phyloP scores from a whole-genome alignment of 2,329 filamentous ascomycete genomes.

The Fusarium algeriense region DNA sequence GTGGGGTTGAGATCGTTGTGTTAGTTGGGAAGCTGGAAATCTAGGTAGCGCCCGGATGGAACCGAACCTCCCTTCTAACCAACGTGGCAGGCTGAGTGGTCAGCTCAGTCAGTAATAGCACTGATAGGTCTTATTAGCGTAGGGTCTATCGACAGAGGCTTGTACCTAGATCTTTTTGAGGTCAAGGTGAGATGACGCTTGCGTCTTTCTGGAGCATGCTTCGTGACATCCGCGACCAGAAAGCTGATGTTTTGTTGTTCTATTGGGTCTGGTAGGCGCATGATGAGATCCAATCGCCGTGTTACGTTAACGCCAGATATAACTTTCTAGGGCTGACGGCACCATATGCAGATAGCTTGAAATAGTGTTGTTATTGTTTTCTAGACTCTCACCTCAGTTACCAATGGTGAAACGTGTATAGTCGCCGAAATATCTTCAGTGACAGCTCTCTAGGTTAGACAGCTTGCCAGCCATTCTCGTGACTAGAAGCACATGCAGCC shows the following conservation, averaged over 20 bases:
- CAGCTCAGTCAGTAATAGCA: constrained; percentile 15
- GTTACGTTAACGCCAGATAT: constrained; percentile 18
- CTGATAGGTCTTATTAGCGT: constrained; percentile 24
- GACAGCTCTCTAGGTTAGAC: constrained; percentile 4
- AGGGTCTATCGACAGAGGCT: neutral
- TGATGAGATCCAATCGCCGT: constrained; percentile 32
- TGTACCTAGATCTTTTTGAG: constrained; percentile 18
- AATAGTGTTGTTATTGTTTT: constrained; percentile 6
- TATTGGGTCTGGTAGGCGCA: constrained; percentile 27
- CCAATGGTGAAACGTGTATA: constrained; percentile 36
- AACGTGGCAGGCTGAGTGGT: constrained; percentile 36
- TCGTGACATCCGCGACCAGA: constrained; percentile 14
- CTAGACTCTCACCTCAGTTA: neutral
- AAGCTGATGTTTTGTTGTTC: constrained; percentile 1
- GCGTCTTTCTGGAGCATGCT: neutral
- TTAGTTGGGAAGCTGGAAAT: constrained; percentile 17
- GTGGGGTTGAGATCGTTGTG: constrained; percentile 19
- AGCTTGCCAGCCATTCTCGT: constrained; percentile 25
- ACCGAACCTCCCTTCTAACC: constrained; percentile 35
- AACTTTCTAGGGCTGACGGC: constrained; percentile 7
- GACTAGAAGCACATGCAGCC: constrained; percentile 24
- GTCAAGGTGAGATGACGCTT: constrained; percentile 22
- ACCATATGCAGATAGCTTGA: neutral
- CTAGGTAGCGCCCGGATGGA: constrained; percentile 39
- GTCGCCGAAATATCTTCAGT: constrained; percentile 29